Evolutionary conservation across 805 yeast species (phyloP), one percentile per base, ranked within the genome.

Genomic region (Wickerhamiella shivajii): DNA sequence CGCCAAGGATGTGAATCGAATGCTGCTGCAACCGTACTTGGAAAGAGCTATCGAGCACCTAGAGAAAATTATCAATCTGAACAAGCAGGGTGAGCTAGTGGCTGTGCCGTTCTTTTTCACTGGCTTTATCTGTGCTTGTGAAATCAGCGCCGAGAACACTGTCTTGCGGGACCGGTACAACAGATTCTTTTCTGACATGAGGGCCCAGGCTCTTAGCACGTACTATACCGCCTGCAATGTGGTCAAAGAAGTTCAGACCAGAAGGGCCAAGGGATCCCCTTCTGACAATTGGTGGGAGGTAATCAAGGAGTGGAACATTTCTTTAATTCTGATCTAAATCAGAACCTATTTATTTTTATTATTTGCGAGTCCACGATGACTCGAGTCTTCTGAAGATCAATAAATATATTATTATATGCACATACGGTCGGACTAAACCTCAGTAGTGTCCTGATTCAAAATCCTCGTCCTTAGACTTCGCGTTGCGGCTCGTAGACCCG

Each of bases 201-300:
- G 72, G 4, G 56, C 55, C 27, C 63, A 65, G 10, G 78, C 79
- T 10, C 62, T 72, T 41, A 92, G 93, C 1, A 73, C 85, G 20
- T 81, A 80, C 50, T 77, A 84, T 80, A 84, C 83, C 10, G 84
- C 87, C 0, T 59, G 87, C 36, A 84, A 77, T 49, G 78, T 81
- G 32, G 76, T 80, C 78, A 60, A 73, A 39, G 94, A 81, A 51
- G 87, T 80, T 7, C 79, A 92, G 90, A 56, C 83, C 39, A 60
- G 93, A 27, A 69, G 80, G 45, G 61, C 70, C 32, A 66, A 64
- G 43, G 67, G 68, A 23, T 19, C 25, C 5, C 58, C 60, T 17
- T 60, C 69, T 36, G 78, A 70, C 43, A 71, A 71, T 44, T 81
- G 94, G 94, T 71, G 74, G 37, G 69, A 77, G 35, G 85, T 81